phyloP scores from a whole-genome alignment of 495 filamentous ascomycete species.

The Parathielavia appendiculata region DNA sequence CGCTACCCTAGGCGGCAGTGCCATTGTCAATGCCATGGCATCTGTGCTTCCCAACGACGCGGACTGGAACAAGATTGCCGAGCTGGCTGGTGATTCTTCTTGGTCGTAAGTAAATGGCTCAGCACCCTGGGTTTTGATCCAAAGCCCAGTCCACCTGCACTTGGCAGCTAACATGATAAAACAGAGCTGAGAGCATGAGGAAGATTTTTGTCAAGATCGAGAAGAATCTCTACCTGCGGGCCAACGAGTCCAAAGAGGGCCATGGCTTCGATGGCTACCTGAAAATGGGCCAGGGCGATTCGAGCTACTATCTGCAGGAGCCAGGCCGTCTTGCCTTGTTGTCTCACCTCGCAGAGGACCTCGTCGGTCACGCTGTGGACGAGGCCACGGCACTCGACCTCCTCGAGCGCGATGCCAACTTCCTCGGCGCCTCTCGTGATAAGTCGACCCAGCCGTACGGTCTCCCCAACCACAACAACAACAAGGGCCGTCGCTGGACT shows the following conservation, averaged over 20 bases:
- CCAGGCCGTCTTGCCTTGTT: conserved; percentile 26
- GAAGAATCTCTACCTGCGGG: conserved; percentile 35
- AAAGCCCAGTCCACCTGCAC: no score
- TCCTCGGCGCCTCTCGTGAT: conserved; percentile 10
- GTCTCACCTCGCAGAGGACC: conserved; percentile 31
- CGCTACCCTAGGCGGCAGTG: conserved; percentile 41
- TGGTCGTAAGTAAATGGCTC: conserved; percentile 26
- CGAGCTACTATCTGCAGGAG: conserved; percentile 35
- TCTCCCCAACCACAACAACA: conserved; percentile 9
- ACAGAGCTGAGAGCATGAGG: conserved; percentile 29
- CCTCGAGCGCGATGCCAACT: conserved; percentile 18
- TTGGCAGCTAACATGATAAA: conserved; percentile 6
- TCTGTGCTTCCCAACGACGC: conserved; percentile 34
- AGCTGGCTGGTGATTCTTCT: conserved; percentile 35
- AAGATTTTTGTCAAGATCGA: conserved; percentile 36
- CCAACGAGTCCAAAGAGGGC: conserved; percentile 23
- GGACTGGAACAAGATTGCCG: conserved; percentile 30
- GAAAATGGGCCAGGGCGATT: conserved; percentile 25
- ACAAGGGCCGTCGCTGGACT: conserved; percentile 28
- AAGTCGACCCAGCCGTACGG: conserved; percentile 14
- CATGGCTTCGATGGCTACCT: conserved; percentile 42
- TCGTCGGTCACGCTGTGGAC: conserved; percentile 14
- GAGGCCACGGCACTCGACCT: not conserved
- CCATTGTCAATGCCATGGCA: conserved; percentile 40
- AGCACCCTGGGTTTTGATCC: not conserved